phyloP scores from a whole-genome alignment of 768 basidiomycete species.

The Cystobasidium ongulense region DNA sequence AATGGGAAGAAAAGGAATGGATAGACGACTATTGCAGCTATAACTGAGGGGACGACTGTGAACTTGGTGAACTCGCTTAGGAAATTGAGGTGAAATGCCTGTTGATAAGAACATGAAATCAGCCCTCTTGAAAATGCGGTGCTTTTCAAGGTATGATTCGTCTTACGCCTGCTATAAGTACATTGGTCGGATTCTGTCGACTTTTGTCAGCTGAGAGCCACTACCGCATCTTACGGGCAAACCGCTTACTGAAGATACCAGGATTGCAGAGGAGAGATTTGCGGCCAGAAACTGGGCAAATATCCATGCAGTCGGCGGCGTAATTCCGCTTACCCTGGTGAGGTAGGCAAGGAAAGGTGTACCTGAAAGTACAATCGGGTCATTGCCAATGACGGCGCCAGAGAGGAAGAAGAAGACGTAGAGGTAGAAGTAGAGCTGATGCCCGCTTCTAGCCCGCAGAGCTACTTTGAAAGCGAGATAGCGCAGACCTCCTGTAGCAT shows the following conservation, averaged over 20 bases:
- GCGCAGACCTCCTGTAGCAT: constrained; percentile 75
- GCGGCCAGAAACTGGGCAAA: constrained; percentile 49
- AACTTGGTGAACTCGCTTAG: constrained; percentile 40
- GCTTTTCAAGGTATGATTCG: not conserved
- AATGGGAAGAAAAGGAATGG: constrained; percentile 46
- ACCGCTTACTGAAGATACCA: constrained; percentile 27
- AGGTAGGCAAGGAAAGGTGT: constrained; percentile 86
- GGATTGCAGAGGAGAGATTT: constrained; percentile 41
- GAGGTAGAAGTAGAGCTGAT: constrained; percentile 66
- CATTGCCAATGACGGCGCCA: constrained; percentile 75
- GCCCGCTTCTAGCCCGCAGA: constrained; percentile 54
- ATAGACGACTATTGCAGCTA: constrained; percentile 56
- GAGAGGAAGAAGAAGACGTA: constrained; percentile 62
- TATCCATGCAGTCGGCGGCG: constrained; percentile 47
- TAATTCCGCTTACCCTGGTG: constrained; percentile 57
- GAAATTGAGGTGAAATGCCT: constrained; percentile 41
- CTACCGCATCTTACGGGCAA: constrained; percentile 66
- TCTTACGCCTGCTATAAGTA: constrained; percentile 66
- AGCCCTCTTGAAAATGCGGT: not conserved
- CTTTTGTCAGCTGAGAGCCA: constrained; percentile 58
- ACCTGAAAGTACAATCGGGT: constrained; percentile 85
- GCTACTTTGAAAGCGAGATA: constrained; percentile 84
- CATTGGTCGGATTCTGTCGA: constrained; percentile 78
- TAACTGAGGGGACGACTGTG: constrained; percentile 65
- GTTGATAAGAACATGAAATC: not conserved